These are phyloP conservation scores for Cicer arietinum DNA, from an alignment of 306 rosid species.

Conservation along the genomic window DNA sequence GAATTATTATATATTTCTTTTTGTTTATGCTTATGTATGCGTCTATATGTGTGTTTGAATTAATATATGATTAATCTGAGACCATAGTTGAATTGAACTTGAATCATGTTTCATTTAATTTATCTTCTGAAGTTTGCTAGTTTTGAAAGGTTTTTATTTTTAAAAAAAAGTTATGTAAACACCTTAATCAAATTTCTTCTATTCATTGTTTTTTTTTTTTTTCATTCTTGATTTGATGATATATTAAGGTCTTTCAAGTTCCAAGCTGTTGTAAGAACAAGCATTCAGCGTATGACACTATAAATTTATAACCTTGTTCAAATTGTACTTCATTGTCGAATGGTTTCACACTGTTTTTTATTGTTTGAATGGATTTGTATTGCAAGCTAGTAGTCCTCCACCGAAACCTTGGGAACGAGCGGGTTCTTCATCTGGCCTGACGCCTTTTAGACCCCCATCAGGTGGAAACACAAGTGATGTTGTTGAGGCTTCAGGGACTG, in stretches of 20 bases:
- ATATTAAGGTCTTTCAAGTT: background rate
- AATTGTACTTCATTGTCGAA: background rate
- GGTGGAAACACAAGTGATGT: slow-evolving; percentile 85
- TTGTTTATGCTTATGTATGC: background rate
- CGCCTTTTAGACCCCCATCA: slow-evolving; percentile 90
- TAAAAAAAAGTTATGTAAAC: background rate
- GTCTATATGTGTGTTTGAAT: background rate
- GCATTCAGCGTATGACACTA: background rate
- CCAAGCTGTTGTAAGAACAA: background rate
- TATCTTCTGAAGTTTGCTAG: background rate
- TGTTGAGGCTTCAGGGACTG: slow-evolving; percentile 98
- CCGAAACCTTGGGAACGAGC: slow-evolving; percentile 95
- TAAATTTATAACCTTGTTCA: background rate
- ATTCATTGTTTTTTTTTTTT: background rate
- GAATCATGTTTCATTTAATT: background rate
- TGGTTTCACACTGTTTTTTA: slow-evolving; percentile 4
- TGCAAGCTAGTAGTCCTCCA: slow-evolving; percentile 80
- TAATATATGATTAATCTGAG: background rate
- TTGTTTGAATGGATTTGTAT: slow-evolving; percentile 32
- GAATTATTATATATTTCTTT: background rate
- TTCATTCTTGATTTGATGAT: background rate
- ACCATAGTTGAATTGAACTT: slow-evolving; percentile 14
- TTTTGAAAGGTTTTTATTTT: background rate
- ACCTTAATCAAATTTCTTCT: background rate
- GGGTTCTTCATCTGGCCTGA: slow-evolving; percentile 82